Base-by-base conservation (phyloP, 1,284 basidiomycete species). In the Leccinum pseudoinsigne region DNA sequence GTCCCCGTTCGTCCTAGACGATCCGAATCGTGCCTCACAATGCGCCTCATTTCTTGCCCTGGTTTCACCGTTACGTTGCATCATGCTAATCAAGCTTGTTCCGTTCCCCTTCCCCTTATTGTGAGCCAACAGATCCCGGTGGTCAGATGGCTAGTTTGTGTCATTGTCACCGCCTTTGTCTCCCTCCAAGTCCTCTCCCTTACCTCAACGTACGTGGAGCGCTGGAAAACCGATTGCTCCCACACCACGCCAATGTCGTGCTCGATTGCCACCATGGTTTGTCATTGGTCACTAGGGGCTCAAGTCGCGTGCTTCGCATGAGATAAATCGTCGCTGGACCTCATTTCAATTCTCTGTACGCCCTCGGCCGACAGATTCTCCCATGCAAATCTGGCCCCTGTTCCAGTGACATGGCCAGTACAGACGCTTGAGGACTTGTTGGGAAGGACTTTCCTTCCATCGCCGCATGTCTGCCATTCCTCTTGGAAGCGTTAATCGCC, bases 401-500 rank as follows among this genome's bases (percentile, higher is more conserved):
- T 53, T 42, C 66, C 36, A 53, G 58, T 26, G 51, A 61, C 60
- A 62, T 58, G 62, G 57, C 31, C 58, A 65, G 38, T 50, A 36
- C 57, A 58, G 50, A 58, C 57, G 21, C 58, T 26, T 23, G 16
- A 55, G n/a, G 42, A 51, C 58, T 66, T 62, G 62, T 69, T 62
- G 62, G 55, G 61, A 71, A 63, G 62, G 62, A 5, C 62, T 64
- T 64, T 74, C 61, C 67, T 68, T 71, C 65, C 70, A 63, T 64
- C 58, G 61, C 68, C 68, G 71, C 69, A 69, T 68, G 69, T 63
- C 62, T 69, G 56, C 62, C 65, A 68, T 74, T 68, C 62, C 61
- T 64, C 66, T 69, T 73, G 67, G 73, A 74, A 71, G 69, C 57
- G 55, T 76, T 72, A 71, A 74, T 75, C 73, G 69, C 72, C 67